Evolutionary conservation across 495 filamentous ascomycete genomes (phyloP), one percentile per base, ranked within the genome.

Genomic region (Platismatia glauca): DNA sequence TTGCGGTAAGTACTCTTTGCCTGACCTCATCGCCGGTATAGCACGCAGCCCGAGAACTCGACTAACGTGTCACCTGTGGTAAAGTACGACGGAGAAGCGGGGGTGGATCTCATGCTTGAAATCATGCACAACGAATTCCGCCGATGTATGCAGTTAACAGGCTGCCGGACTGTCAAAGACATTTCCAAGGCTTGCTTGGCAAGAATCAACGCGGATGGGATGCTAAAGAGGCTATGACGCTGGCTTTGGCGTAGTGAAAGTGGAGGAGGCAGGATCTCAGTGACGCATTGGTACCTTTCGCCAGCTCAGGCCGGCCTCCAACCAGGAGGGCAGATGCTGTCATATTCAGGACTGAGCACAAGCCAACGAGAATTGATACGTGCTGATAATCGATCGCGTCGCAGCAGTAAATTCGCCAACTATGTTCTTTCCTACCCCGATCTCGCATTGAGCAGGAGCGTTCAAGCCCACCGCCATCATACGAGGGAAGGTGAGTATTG

Each of bases 61-160:
- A 31, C 27, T 52, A 24, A 59, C 24, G 33, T 52, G 27, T 29
- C 24, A 0, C 1, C 18, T 18, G 12, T n/a, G 8, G 7, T 22
- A 12, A 57, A 75, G 69, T 74, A 76, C 59, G 66, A 76, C 34
- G 75, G 74, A 7, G 69, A 81, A 66, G 50, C 72, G 31, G 78
- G 78, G 0, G 73, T 74, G 2, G 69, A 72, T 50, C 66, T 73
- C 27, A 75, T 75, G 63, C 60, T 81, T 53, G 67, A 74, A 27
- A 76, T 77, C 7, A 62, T 81, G 7, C 75, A 76, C 58, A 69
- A 75, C 1, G 79, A 82, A 55, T 78, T 83, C 68, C 80, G 75
- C 65, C 69, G 77, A 20, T 77, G 77, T 57, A 82, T 82, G 79
- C 74, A 77, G 64, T 67, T 83, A 56, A 73, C 78, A 1, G 79